Conservation (phyloP, 306 rosid species). For the Pyrus betulifolia region DNA sequence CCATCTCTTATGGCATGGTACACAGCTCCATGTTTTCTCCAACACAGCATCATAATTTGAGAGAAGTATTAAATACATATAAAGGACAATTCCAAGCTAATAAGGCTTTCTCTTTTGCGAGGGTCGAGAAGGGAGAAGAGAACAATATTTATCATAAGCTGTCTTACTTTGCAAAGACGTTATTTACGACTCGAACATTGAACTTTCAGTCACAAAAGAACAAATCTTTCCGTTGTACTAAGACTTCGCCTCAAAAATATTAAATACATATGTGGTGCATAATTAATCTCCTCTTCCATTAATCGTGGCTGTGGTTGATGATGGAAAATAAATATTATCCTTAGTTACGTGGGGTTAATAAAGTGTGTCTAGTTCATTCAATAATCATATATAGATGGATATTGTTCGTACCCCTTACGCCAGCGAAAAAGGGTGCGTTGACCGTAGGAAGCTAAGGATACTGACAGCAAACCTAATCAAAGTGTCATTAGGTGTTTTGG, state of each 20-base stretch:
- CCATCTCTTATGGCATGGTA: not conserved
- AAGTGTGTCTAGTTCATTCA: no score
- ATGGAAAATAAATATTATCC: not conserved
- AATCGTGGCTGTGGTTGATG: not conserved
- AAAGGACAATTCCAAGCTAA: no score
- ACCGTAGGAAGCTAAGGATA: not conserved
- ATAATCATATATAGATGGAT: no score
- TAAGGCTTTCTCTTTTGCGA: no score
- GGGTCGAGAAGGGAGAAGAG: no score
- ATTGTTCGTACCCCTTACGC: not conserved
- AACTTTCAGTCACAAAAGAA: no score
- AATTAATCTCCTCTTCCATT: not conserved
- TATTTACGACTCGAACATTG: no score
- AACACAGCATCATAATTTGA: not conserved
- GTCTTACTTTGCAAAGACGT: no score
- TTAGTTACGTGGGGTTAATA: not conserved
- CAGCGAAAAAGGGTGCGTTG: not conserved
- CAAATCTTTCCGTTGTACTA: no score
- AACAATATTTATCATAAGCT: fast-evolving
- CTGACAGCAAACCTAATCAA: not conserved
- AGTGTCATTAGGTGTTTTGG: not conserved
- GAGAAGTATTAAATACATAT: not conserved
- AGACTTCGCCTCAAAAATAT: no score
- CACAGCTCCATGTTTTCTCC: not conserved
- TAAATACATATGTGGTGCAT: not conserved